These are phyloP conservation scores for Parmelia sp. DNA, from an alignment of 495 filamentous ascomycete species.

Conservation along the genomic window DNA sequence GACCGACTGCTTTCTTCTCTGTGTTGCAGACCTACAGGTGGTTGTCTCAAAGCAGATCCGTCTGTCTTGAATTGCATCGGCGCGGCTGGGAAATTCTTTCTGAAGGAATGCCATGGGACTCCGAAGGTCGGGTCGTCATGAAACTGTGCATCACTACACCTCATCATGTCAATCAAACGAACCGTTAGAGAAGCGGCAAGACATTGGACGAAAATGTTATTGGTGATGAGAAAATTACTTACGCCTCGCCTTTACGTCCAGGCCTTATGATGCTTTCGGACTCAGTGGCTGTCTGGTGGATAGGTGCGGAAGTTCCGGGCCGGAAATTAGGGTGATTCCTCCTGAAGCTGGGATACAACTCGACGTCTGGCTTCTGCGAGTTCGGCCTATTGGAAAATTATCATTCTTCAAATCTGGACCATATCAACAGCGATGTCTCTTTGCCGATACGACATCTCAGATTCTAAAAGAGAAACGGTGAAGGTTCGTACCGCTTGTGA, in stretches of 20 bases:
- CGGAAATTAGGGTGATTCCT: not conserved
- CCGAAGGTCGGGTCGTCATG: not conserved
- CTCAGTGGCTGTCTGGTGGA: not conserved
- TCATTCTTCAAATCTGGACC: not conserved
- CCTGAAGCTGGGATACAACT: not conserved
- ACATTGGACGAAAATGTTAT: not conserved
- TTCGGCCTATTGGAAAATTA: not conserved
- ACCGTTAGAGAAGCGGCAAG: not conserved
- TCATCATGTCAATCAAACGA: not conserved
- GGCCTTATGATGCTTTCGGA: not conserved
- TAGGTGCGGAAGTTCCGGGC: not conserved
- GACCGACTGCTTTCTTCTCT: not conserved
- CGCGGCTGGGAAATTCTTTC: not conserved
- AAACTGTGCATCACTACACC: not conserved
- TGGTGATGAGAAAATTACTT: not conserved
- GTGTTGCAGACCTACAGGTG: not conserved
- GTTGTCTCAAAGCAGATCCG: not conserved
- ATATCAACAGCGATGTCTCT: not conserved
- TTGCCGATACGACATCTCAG: not conserved
- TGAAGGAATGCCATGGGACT: not conserved
- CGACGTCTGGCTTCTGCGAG: not conserved
- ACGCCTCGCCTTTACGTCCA: not conserved
- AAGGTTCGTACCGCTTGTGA: not conserved
- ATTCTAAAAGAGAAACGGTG: not conserved
- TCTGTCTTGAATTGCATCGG: not conserved